These are phyloP conservation scores for Fistulinella cinereoalba DNA, from an alignment of 1,284 basidiomycete genomes.

Conservation along the genomic window DNA sequence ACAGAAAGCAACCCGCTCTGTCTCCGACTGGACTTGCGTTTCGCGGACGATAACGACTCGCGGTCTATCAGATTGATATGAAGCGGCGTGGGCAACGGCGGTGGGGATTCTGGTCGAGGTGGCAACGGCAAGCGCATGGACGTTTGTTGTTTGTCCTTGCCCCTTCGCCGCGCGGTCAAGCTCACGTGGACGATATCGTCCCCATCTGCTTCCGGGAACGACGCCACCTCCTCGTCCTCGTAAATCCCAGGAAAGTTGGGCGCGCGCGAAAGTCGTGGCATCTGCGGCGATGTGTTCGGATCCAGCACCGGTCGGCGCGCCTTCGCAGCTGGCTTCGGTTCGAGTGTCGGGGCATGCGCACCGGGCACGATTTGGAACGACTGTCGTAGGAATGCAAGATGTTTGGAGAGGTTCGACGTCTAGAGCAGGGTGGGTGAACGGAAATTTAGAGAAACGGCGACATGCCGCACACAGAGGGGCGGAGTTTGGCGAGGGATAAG, in stretches of 20 bases:
- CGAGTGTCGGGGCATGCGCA: slow-evolving; percentile 34
- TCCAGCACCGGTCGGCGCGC: slow-evolving; percentile 40
- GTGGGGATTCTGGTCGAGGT: slow-evolving; percentile 36
- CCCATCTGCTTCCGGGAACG: slow-evolving; percentile 42
- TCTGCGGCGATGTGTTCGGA: slow-evolving; percentile 46
- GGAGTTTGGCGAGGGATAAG: background rate
- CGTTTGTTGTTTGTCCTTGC: slow-evolving; percentile 35
- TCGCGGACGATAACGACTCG: slow-evolving; percentile 36
- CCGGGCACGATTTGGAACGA: slow-evolving; percentile 47
- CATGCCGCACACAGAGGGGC: too few species aligned
- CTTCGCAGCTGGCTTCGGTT: slow-evolving; percentile 48
- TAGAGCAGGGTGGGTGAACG: slow-evolving; percentile 30
- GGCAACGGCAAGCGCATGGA: slow-evolving; percentile 47
- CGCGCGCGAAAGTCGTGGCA: slow-evolving; percentile 58
- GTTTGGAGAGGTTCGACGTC: slow-evolving; percentile 64
- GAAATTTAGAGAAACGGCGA: too few species aligned
- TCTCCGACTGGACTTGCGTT: slow-evolving; percentile 54
- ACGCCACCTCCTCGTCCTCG: slow-evolving; percentile 61
- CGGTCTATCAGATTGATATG: slow-evolving; percentile 34
- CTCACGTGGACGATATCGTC: slow-evolving; percentile 35
- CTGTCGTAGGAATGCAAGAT: slow-evolving; percentile 60
- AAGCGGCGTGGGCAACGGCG: slow-evolving; percentile 28
- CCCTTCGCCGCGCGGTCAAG: slow-evolving; percentile 38
- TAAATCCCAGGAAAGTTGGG: slow-evolving; percentile 64
- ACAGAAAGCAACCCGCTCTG: slow-evolving; percentile 64